Evolutionary conservation across 2,329 filamentous ascomycete species (phyloP).

Genomic region (Hypoxylon rubiginosum): DNA sequence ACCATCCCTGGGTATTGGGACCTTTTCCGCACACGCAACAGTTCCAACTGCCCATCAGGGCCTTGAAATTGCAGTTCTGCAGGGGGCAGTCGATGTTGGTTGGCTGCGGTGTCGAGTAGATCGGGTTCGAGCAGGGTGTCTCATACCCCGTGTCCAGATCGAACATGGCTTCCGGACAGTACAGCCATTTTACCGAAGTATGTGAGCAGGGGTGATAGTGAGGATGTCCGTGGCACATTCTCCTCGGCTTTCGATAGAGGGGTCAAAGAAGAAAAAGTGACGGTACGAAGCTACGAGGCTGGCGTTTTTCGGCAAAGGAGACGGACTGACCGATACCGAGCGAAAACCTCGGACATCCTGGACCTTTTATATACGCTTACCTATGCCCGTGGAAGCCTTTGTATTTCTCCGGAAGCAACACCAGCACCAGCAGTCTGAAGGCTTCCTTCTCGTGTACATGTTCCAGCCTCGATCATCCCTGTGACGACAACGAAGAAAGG

Average conservation of each 20-base stretch:
- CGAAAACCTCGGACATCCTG: constrained; percentile 24
- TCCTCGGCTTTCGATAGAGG: constrained; percentile 33
- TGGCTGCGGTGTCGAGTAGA: constrained; percentile 61
- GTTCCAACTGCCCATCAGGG: constrained; percentile 65
- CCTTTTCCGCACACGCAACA: constrained; percentile 67
- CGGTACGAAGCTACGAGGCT: constrained; percentile 18
- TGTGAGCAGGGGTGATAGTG: constrained; percentile 66
- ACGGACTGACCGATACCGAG: constrained; percentile 8
- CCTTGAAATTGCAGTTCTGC: constrained; percentile 65
- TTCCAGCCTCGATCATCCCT: constrained; percentile 45
- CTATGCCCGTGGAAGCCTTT: constrained; percentile 20
- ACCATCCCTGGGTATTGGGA: constrained; percentile 68
- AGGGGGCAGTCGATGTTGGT: constrained; percentile 62
- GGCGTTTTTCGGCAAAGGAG: constrained; percentile 25
- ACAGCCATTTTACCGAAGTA: constrained; percentile 68
- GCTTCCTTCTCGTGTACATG: constrained; percentile 32
- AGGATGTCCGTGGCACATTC: constrained; percentile 69
- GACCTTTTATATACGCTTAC: constrained; percentile 36
- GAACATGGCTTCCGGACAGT: constrained; percentile 64
- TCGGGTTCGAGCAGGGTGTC: constrained; percentile 63
- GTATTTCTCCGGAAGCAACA: constrained; percentile 37
- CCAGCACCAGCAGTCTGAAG: constrained; percentile 15
- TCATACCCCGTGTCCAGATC: constrained; percentile 65
- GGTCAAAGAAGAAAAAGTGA: constrained; percentile 13
- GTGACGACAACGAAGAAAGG: constrained; percentile 35